Percentiles rank a stretch among this genome's conserved stretches.
phyloP scores from a whole-genome alignment of 2,329 filamentous ascomycete species.

The Talaromyces sp. region DNA sequence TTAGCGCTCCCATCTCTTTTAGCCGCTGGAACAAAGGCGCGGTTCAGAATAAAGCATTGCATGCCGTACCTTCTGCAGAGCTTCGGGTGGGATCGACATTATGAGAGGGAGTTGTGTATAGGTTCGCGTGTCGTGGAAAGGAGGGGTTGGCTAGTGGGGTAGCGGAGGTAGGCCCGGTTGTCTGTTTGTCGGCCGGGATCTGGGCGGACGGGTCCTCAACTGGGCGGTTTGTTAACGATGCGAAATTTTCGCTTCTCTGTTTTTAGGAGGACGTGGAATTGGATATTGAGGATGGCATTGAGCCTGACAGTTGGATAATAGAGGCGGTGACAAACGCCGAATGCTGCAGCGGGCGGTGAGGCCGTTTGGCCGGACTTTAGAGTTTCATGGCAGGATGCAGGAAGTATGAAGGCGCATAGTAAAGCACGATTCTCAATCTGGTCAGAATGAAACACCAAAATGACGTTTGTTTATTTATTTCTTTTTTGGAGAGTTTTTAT shows the following conservation, averaged over 20 bases:
- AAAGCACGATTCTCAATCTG: background rate
- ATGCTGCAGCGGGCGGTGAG: conserved; percentile 11
- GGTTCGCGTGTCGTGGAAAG: conserved; percentile 9
- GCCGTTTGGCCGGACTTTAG: conserved; percentile 11
- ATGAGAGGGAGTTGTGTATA: conserved; percentile 28
- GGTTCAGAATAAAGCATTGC: no score
- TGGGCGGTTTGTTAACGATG: background rate
- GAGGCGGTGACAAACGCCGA: conserved; percentile 9
- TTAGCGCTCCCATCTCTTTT: conserved; percentile 10
- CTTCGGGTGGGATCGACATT: conserved; percentile 95
- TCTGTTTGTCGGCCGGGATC: background rate
- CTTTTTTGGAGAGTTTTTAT: background rate
- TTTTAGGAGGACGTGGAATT: background rate
- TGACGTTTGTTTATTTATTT: no score
- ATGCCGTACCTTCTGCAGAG: conserved; percentile 79
- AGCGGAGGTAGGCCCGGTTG: background rate
- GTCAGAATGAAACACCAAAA: background rate
- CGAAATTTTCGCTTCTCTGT: no score
- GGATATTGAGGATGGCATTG: background rate
- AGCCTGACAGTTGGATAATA: background rate
- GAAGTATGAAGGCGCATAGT: background rate
- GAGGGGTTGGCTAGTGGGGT: conserved; percentile 2
- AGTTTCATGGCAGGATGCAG: conserved; percentile 2
- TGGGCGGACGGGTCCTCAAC: background rate
- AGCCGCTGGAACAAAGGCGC: no score